phyloP scores from a whole-genome alignment of 148 eudicot species.

The Nepenthes gracilis region DNA sequence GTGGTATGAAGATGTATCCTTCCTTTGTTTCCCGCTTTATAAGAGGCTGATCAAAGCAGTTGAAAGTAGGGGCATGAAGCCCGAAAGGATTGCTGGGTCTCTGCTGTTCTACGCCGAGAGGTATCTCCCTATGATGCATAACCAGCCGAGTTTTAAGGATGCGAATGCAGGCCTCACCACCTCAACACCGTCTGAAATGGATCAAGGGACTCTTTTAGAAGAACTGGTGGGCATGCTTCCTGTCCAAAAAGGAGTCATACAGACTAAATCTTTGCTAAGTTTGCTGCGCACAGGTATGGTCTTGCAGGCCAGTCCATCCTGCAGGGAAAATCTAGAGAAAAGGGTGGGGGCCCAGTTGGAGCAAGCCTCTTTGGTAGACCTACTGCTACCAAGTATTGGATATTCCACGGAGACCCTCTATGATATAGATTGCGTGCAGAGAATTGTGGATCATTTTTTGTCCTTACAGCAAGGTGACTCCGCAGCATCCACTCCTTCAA shows the following conservation, averaged over 20 bases:
- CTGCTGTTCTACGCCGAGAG: constrained; percentile 39
- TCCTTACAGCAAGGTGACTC: constrained; percentile 23
- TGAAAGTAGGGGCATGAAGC: constrained; percentile 48
- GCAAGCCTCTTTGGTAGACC: constrained; percentile 47
- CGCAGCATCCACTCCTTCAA: constrained; percentile 32
- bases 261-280: constrained; percentile 36
- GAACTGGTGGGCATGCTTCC: constrained; percentile 57
- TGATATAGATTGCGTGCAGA: constrained; percentile 66
- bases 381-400: constrained; percentile 50
- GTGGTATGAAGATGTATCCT: constrained; percentile 68
- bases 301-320: constrained; percentile 38
- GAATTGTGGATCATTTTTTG: constrained; percentile 59
- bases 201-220: constrained; percentile 48
- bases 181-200: constrained; percentile 30
- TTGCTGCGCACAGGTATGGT: constrained; percentile 50
- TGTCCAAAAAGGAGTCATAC: constrained; percentile 42
- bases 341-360: constrained; percentile 49
- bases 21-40: constrained; percentile 39
- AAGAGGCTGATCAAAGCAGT: constrained; percentile 47
- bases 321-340: constrained; percentile 52
- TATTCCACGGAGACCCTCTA: constrained; percentile 41
- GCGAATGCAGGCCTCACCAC: constrained; percentile 2
- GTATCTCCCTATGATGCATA: constrained; percentile 33
- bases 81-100: constrained; percentile 49
- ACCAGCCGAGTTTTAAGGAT: constrained; percentile 14